Conservation (phyloP, 2,329 filamentous ascomycete genomes). For the Calonectria crousiana region DNA sequence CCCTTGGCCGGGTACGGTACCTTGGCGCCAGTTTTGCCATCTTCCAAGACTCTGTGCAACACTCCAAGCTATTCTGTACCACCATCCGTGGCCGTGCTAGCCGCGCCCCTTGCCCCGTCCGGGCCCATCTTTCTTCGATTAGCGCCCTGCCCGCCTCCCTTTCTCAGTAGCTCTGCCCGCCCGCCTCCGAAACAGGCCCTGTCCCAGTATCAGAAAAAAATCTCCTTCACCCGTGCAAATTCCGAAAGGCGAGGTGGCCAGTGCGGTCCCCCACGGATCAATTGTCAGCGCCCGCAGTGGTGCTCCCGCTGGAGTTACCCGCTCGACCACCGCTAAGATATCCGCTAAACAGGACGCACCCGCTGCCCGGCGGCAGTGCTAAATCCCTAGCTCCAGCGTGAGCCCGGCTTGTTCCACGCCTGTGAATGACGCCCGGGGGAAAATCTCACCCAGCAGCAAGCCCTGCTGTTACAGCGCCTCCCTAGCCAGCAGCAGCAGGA, state of each 20-base stretch:
- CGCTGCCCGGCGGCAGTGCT: constrained; percentile 38
- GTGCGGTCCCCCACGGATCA: constrained; percentile 15
- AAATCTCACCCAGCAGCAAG: constrained; percentile 11
- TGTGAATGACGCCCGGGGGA: neutral
- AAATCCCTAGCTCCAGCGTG: constrained; percentile 26
- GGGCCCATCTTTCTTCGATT: constrained; percentile 18
- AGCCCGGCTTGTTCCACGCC: neutral
- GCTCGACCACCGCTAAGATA: constrained; percentile 32
- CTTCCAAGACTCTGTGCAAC: constrained; percentile 35
- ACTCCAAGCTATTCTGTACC: constrained; percentile 33
- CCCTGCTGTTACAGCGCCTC: constrained; percentile 11
- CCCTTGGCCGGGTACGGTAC: constrained; percentile 18
- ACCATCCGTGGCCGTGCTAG: constrained; percentile 33
- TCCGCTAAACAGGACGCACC: constrained; percentile 30
- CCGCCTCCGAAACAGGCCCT: neutral
- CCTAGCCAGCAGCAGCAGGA: neutral
- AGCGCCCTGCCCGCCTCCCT: constrained; percentile 9
- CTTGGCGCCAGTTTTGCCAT: neutral
- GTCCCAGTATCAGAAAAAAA: neutral
- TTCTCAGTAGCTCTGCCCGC: neutral
- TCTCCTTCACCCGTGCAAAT: constrained; percentile 8
- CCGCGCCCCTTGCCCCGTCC: constrained; percentile 25
- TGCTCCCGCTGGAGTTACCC: constrained; percentile 24
- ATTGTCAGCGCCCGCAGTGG: constrained; percentile 21
- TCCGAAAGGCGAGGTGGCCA: constrained; percentile 14